Evolutionary conservation across 495 filamentous ascomycete species (phyloP).

Genomic region (Penicillium argentinense): DNA sequence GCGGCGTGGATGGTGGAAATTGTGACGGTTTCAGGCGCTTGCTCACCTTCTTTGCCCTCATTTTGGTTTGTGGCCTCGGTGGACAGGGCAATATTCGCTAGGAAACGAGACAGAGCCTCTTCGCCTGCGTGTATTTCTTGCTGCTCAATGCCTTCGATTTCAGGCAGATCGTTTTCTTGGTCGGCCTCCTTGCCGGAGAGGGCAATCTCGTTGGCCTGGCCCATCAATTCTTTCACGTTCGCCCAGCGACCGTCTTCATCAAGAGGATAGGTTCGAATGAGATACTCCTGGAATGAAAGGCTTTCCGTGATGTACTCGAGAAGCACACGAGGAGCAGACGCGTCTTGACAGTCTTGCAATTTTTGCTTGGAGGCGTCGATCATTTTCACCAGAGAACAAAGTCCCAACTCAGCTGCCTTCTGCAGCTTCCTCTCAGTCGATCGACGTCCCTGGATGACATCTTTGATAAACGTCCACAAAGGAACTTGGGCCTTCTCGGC

Average conservation of each 20-base stretch:
- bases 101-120: slow-evolving; percentile 73
- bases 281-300: slow-evolving; percentile 69
- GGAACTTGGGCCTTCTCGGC: slow-evolving; percentile 62
- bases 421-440: slow-evolving; percentile 66
- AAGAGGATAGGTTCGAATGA: slow-evolving; percentile 66
- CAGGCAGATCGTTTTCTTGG: slow-evolving; percentile 69
- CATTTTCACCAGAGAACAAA: slow-evolving; percentile 59
- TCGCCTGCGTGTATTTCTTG: slow-evolving; percentile 54
- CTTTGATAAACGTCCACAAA: slow-evolving; percentile 72
- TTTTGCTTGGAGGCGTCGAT: slow-evolving; percentile 62
- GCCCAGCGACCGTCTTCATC: slow-evolving; percentile 86
- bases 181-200: slow-evolving; percentile 31
- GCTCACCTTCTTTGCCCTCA: slow-evolving; percentile 51
- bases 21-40: slow-evolving; percentile 65
- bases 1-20: slow-evolving; percentile 97
- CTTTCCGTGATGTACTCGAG: slow-evolving; percentile 73
- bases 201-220: slow-evolving; percentile 66
- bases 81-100: slow-evolving; percentile 86
- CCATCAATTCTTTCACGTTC: slow-evolving; percentile 86
- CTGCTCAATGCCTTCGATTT: slow-evolving; percentile 74
- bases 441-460: slow-evolving; percentile 67
- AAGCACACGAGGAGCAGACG: slow-evolving; percentile 63
- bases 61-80: slow-evolving; percentile 66
- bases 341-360: slow-evolving; percentile 48
- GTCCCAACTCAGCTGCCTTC: slow-evolving; percentile 64